Conservation (phyloP, 495 filamentous ascomycete species). For the Daldinia bambusicola region DNA sequence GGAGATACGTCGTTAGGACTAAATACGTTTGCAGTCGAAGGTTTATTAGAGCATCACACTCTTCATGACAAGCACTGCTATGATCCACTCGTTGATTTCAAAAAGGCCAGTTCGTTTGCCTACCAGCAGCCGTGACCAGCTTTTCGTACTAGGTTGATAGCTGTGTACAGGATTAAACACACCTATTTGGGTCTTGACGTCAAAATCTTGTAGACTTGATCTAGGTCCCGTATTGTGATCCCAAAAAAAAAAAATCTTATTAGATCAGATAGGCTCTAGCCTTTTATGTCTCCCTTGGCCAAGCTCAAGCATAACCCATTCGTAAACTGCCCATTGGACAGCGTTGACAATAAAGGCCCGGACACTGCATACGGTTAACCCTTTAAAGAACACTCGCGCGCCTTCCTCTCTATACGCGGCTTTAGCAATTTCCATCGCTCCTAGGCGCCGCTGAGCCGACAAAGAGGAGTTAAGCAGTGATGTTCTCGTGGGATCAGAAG, state of each 20-base stretch:
- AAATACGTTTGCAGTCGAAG: not conserved
- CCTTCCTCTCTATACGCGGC: constrained; percentile 73
- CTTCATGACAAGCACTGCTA: not conserved
- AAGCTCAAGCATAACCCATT: constrained; percentile 76
- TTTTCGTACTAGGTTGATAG: not conserved
- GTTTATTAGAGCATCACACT: not conserved
- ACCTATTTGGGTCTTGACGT: not conserved
- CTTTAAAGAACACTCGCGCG: constrained; percentile 75
- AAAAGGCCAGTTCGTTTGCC: not conserved
- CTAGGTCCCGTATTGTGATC: not conserved
- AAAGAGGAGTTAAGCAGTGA: constrained; percentile 48
- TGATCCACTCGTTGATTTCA: not conserved
- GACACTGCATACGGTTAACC: constrained; percentile 79
- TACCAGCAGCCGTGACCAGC: not conserved
- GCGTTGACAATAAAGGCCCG: constrained; percentile 89
- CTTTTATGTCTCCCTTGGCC: constrained; percentile 42
- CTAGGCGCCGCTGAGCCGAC: constrained; percentile 49
- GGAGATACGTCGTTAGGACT: not conserved
- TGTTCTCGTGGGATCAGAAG: constrained; percentile 22
- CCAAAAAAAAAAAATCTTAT: not conserved
- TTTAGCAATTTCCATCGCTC: constrained; percentile 69
- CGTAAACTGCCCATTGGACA: constrained; percentile 85
- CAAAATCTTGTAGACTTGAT: not conserved
- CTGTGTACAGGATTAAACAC: not conserved
- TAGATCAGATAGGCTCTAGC: constrained; percentile 21